phyloP scores from a whole-genome alignment of 192 early-diverging fungal species.

The Lunasporangiospora selenospora region DNA sequence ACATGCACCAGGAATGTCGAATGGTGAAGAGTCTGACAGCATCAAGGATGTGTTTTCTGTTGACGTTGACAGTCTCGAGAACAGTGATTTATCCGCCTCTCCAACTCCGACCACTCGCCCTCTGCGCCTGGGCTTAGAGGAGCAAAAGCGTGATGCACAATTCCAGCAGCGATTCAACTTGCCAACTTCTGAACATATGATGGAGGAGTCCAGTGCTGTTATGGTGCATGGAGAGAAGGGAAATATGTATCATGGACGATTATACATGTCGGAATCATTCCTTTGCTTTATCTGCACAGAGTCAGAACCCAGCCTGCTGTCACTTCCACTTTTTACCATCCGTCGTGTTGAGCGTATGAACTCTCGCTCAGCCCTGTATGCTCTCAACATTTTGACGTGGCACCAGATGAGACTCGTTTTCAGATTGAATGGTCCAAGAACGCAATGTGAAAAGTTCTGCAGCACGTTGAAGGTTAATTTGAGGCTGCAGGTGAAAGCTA shows the following conservation, averaged over 20 bases:
- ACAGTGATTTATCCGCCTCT: conserved; percentile 19
- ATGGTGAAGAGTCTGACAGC: conserved; percentile 23
- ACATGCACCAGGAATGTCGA: conserved; percentile 63
- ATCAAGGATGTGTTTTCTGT: conserved; percentile 45
- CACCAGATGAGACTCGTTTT: conserved; percentile 92
- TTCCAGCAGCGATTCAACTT: conserved; percentile 83
- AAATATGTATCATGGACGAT: conserved; percentile 60
- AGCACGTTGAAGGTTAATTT: conserved; percentile 73
- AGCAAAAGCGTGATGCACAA: conserved; percentile 78
- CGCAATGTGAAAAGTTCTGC: conserved; percentile 84
- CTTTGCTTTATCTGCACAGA: conserved; percentile 80
- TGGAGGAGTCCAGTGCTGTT: conserved; percentile 68
- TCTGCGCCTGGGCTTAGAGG: conserved; percentile 66
- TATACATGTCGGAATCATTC: conserved; percentile 90
- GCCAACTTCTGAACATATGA: conserved; percentile 75
- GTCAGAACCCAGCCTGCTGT: conserved; percentile 74
- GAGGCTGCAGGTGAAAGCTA: conserved; percentile 69
- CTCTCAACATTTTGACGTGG: conserved; percentile 87
- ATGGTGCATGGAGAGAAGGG: conserved; percentile 62
- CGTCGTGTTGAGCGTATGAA: conserved; percentile 90
- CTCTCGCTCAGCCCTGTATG: conserved; percentile 64
- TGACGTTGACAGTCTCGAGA: conserved; percentile 38
- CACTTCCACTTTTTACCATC: conserved; percentile 89
- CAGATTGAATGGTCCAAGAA: conserved; percentile 72
- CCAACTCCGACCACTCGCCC: conserved; percentile 52